Conservation (phyloP, 164 flowering plant genomes). For the Berberis vulgaris region DNA sequence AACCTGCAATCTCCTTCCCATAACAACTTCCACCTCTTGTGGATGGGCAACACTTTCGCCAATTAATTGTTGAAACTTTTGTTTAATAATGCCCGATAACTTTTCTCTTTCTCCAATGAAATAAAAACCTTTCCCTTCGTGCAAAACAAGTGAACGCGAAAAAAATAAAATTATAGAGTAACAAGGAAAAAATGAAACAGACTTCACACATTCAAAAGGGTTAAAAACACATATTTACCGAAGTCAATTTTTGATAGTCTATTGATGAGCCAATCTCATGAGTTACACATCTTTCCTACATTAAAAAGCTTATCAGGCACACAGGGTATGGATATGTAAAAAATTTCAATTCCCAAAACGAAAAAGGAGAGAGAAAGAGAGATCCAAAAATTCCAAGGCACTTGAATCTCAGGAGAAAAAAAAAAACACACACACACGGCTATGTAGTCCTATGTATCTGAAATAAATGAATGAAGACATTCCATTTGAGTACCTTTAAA, state of each 20-base stretch:
- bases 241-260: conserved; percentile 55
- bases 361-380: no score
- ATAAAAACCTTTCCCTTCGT: conserved; percentile 87
- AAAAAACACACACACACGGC: not conserved
- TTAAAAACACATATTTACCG: no score
- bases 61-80: no score
- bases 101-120: no score
- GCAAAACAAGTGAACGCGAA: conserved; percentile 14
- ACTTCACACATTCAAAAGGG: no score
- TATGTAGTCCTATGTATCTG: not conserved
- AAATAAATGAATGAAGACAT: not conserved
- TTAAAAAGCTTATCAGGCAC: conserved; percentile 4
- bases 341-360: no score
- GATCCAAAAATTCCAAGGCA: no score
- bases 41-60: no score
- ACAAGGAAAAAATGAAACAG: no score
- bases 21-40: no score
- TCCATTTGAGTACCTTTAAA: not conserved
- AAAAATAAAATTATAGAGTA: not conserved
- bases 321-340: not conserved
- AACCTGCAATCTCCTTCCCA: no score
- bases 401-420: not conserved
- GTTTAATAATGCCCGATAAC: no score
- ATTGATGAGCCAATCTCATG: conserved; percentile 84
- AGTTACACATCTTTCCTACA: conserved; percentile 14